Conservation (phyloP, 1,284 basidiomycete species). For the Abortiporus biennis region DNA sequence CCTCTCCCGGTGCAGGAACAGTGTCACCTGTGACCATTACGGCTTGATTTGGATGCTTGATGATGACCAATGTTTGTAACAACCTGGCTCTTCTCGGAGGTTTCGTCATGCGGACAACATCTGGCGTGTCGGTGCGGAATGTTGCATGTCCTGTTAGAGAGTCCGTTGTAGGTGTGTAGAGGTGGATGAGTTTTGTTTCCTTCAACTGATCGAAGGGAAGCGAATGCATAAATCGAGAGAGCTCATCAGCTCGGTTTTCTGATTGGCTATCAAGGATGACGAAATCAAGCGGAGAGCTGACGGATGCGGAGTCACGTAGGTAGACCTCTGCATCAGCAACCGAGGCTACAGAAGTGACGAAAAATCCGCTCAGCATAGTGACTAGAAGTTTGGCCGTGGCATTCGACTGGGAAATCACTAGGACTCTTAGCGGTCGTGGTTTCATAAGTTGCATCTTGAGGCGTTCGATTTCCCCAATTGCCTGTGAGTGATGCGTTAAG, state of each 20-base stretch:
- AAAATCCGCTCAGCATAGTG: slow-evolving; percentile 52
- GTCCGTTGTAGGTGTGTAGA: slow-evolving; percentile 62
- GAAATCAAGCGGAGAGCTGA: slow-evolving; percentile 45
- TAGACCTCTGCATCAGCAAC: slow-evolving; percentile 39
- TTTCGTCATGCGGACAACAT: slow-evolving; percentile 65
- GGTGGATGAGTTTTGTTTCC: slow-evolving; percentile 59
- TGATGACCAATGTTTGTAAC: slow-evolving; percentile 51
- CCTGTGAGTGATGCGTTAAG: slow-evolving; percentile 21
- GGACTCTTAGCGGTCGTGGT: slow-evolving; percentile 40
- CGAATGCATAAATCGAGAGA: slow-evolving; percentile 41
- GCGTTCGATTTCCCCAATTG: slow-evolving; percentile 37
- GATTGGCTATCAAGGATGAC: slow-evolving; percentile 62
- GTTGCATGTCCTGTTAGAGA: slow-evolving; percentile 43
- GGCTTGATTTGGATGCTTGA: slow-evolving; percentile 45
- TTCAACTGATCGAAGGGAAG: slow-evolving; percentile 31
- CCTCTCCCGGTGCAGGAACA: slow-evolving; percentile 37
- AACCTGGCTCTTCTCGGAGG: slow-evolving; percentile 55
- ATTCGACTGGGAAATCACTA: slow-evolving; percentile 52
- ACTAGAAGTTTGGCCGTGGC: slow-evolving; percentile 49
- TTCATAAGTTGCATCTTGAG: slow-evolving; percentile 37
- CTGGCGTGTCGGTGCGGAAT: slow-evolving; percentile 42
- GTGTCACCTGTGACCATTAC: slow-evolving; percentile 29
- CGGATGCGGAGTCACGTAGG: slow-evolving; percentile 28
- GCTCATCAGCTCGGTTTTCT: slow-evolving; percentile 47
- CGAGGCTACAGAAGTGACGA: slow-evolving; percentile 36